Base-by-base conservation (phyloP, 2,329 filamentous ascomycete species). In the Byssochlamys sp. region DNA sequence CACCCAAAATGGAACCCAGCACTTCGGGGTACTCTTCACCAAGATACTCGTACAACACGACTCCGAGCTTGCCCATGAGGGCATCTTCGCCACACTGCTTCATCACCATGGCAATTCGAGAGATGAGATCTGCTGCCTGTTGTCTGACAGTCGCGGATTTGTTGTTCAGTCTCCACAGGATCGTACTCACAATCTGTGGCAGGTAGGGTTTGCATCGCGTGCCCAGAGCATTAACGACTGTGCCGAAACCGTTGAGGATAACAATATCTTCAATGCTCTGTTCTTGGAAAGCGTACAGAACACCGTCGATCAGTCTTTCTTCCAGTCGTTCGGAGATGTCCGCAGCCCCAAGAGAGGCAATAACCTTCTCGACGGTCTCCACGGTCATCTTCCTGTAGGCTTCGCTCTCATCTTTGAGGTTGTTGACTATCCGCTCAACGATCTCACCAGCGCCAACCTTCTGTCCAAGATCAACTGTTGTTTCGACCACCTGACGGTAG, bases 381-480 rank as follows among this genome's bases (percentile, higher is more conserved):
- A 99, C 88, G 0, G 94, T 96, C 94, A 99, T 99, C 80, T 97
- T 97, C 54, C 94, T 87, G 75, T 99, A 99, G 0, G 92, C 88
- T 71, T 99, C 94, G 72, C 89, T 96, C 74, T 99, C 94, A 69
- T 99, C 94, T 75, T 99, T 99, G 64, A 99, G 82, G 70, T 99
- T 96, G 75, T 85, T 88, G 55, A 97, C 94, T 58, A 97, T 89
- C 52, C 91, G 82, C 73, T 96, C 90, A 3, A 97, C 81, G 59
- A 99, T 97, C 78, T 97, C 92, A 64, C 91, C 87, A 56, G 91
- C 91, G 49, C 94, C 94, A n/a, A 97, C 92, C 75, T 99, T 99
- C 71, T 97, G 91, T 56, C 91, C 91, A 53, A 99, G 84, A 67
- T 99, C 94, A 12, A 97, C 92, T 0, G 94, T 99, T 0, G 94